phyloP scores from a whole-genome alignment of 2,329 filamentous ascomycete species.

The Plenodomus biglobosus region DNA sequence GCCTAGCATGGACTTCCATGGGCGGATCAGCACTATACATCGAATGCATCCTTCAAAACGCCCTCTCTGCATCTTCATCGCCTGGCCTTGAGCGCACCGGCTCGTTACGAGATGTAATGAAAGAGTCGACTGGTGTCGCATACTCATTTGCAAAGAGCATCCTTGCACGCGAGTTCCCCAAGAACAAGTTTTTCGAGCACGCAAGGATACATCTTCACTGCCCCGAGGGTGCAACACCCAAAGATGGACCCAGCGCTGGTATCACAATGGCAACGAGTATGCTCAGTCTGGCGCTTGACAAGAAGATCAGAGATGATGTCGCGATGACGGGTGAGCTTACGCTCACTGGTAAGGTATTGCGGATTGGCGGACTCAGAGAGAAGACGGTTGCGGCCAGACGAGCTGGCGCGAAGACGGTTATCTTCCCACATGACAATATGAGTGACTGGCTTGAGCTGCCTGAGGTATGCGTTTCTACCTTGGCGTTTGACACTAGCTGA shows the following conservation, averaged over 20 bases:
- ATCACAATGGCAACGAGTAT: slow-evolving; percentile 98
- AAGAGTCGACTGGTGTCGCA: slow-evolving; percentile 91
- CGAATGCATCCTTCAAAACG: slow-evolving; percentile 89
- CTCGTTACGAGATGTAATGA: slow-evolving; percentile 96
- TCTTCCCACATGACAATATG: slow-evolving; percentile 94
- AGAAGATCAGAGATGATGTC: slow-evolving; percentile 77
- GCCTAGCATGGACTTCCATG: slow-evolving; percentile 96
- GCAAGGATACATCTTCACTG: slow-evolving; percentile 95
- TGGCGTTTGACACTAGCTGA: too few relatives aligned
- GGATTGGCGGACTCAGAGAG: slow-evolving; percentile 91
- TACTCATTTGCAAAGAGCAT: slow-evolving; percentile 94
- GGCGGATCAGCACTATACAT: slow-evolving; percentile 96
- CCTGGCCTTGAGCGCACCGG: slow-evolving; percentile 88
- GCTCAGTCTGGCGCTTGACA: slow-evolving; percentile 79
- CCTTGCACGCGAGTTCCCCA: slow-evolving; percentile 79
- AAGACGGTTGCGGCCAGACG: slow-evolving; percentile 95
- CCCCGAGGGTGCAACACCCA: slow-evolving; percentile 91
- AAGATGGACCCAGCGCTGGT: slow-evolving; percentile 78
- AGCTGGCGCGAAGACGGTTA: slow-evolving; percentile 87
- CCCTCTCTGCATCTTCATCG: slow-evolving; percentile 70
- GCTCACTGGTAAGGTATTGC: slow-evolving; percentile 91
- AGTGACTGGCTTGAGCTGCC: slow-evolving; percentile 97
- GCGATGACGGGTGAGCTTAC: slow-evolving; percentile 99
- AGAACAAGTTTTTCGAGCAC: slow-evolving; percentile 95
- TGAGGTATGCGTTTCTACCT: slow-evolving; percentile 66